These are phyloP conservation scores for Pythium sukuiense DNA, from an alignment of 352 stramenopile species.

Conservation along the genomic window DNA sequence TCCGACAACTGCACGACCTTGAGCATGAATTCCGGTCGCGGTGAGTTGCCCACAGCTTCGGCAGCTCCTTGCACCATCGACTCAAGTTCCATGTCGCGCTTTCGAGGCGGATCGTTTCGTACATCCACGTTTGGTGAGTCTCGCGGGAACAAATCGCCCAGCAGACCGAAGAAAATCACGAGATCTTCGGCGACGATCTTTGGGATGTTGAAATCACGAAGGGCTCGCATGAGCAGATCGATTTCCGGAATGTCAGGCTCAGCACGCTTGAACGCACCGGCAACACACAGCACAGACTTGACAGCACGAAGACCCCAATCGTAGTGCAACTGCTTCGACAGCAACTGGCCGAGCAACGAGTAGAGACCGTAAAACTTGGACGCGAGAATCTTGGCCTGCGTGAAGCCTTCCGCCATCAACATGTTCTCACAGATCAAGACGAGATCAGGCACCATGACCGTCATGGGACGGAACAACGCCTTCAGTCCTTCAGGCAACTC, in stretches of 20 bases:
- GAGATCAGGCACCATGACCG: conserved; percentile 95
- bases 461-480: conserved; percentile 95
- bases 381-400: conserved; percentile 92
- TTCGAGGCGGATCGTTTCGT: conserved; percentile 90
- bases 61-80: conserved; percentile 83
- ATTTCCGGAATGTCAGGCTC: conserved; percentile 93
- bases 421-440: conserved; percentile 98
- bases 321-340: conserved; percentile 96
- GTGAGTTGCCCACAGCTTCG: conserved; percentile 80
- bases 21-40: conserved; percentile 85
- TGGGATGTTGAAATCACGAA: conserved; percentile 96
- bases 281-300: conserved; percentile 94
- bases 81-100: conserved; percentile 92
- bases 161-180: conserved; percentile 94
- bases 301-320: conserved; percentile 94
- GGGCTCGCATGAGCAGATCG: conserved; percentile 93
- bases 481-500: conserved; percentile 95
- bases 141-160: conserved; percentile 94
- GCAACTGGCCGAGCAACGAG: conserved; percentile 90
- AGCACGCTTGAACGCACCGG: conserved; percentile 92
- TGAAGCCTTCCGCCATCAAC: conserved; percentile 96
- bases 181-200: conserved; percentile 96
- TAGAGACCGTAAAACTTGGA: conserved; percentile 97
- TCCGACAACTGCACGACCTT: conserved; percentile 96
- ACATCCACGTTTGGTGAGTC: conserved; percentile 84